Evolutionary conservation across 768 basidiomycete species (phyloP), one percentile per base, ranked within the genome.

Genomic region (Serpula lacrymans): DNA sequence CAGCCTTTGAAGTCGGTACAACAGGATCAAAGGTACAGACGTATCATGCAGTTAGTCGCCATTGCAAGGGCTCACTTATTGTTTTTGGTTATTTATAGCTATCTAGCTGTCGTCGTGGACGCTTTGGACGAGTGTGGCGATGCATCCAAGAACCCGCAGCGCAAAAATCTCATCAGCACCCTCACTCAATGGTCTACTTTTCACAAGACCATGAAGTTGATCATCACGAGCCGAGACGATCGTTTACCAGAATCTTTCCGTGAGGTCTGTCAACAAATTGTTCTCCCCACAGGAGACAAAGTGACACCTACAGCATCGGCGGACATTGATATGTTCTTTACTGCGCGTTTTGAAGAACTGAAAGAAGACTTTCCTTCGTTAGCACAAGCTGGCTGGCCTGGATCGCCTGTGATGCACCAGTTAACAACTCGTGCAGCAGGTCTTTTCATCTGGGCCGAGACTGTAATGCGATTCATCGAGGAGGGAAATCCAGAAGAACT

Each of bases 351-450:
- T 21, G 22, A 6, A 33, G 43, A 12, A 53, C 56, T 18, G 40
- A 48, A 3, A 24, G 22, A 2, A 38, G 53, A 12, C 22, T 48
- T 63, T 6, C 31, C 61, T 4, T 39, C 45, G 1, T n/a, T n/a
- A n/a, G n/a, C n/a, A n/a, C n/a, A n/a, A n/a, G n/a, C n/a, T n/a
- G 58, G 60, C 37, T 64, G 60, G 60, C 62, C 60, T 0, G 62
- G 62, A 3, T 35, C 48, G 17, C 16, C 38, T 3, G 37, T 34
- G 35, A 46, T 39, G 1, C 41, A 50, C 4, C 49, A 50, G 5
- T 50, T 62, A 3, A 37, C 46, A 1, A 33, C 54, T 10, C 61
- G 61, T 14, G 59, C 61, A 9, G 60, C 54, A 26, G 60, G 60
- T 3, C 48, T 62, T 23, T 64, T 64, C 34, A 48, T 63, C 27